Base-by-base conservation (phyloP, 306 rosid genomes). In the Senna siamea region DNA sequence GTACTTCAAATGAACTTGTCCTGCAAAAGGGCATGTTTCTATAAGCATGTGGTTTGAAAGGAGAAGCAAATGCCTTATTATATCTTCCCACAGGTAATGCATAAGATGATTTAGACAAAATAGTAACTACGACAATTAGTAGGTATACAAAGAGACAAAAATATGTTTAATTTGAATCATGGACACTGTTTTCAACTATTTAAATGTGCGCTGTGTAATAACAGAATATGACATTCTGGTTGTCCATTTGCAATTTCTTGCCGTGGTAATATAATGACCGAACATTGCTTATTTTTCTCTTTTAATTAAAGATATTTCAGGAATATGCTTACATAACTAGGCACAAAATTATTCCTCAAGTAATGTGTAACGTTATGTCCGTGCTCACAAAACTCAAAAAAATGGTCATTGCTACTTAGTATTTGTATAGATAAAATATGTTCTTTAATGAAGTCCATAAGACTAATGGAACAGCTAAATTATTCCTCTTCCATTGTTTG, bases 1-100 rank as follows among this genome's bases (percentile, higher is more conserved):
- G 17, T 41, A 13, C 14, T 54, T 35, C 53, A 22, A 70, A 38
- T 19, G 50, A 70, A n/a, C 7, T 57, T 34, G 34, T 63, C 72
- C 78, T 75, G 52, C 79, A 65, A 40, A 75, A 75, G 26, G 51
- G 9, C 22, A 23, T 10, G 10, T 8, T 35, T 38, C 8, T 6
- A 23, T 64, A 7, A 74, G 51, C 72, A 74, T 10, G 19, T 51
- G 19, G 26, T 32, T 60, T 2, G 5, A 46, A 44, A 13, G 53
- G 26, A 52, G 26, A 64, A 53, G 14, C 71, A 28, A 32, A 19
- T 11, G 34, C 3, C 22, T 9, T 40, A 0, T 7, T 8, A 37
- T 22, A 38, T 54, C 47, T 55, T 47, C 26, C 41, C 52, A 23
- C 10, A 14, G 22, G 56, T 14, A 11, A 11, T 30, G 47, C 50